Evolutionary conservation across 768 basidiomycete genomes (phyloP).

Genomic region (Termitomyces sp.): DNA sequence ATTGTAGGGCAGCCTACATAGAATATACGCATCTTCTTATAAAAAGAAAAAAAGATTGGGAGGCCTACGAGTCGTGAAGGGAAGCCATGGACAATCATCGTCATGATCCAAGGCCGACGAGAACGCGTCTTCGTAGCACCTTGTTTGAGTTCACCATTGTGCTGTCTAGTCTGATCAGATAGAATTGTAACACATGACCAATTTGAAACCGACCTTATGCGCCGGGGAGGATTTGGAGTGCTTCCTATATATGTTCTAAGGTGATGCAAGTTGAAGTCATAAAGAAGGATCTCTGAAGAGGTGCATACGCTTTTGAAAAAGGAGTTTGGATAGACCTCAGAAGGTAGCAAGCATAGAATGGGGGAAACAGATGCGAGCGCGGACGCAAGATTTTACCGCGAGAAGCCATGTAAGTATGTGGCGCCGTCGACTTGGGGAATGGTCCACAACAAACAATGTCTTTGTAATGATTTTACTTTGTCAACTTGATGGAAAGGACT

Average conservation of each 20-base stretch:
- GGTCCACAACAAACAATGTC: background rate
- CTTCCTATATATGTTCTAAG: constrained; percentile 74
- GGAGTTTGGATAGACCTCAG: constrained; percentile 60
- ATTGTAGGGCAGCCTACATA: constrained; percentile 60
- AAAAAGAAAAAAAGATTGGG: background rate
- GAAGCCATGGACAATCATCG: constrained; percentile 82
- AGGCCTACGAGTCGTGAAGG: constrained; percentile 52
- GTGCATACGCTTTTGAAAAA: constrained; percentile 35
- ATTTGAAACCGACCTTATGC: constrained; percentile 41
- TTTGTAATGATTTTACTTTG: background rate
- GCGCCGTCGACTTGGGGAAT: background rate
- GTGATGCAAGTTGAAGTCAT: background rate
- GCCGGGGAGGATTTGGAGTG: constrained; percentile 59
- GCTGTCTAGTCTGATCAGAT: constrained; percentile 42
- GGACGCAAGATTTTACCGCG: background rate
- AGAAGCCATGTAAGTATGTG: background rate
- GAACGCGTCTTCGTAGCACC: constrained; percentile 64
- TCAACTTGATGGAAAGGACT: too few species aligned
- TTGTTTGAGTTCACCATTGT: constrained; percentile 70
- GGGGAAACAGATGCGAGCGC: constrained; percentile 40
- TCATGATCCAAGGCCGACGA: constrained; percentile 75
- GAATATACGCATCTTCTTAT: background rate
- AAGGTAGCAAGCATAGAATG: constrained; percentile 82
- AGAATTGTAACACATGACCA: background rate
- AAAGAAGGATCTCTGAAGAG: background rate